Base-by-base conservation (phyloP, 179 eudicot genomes). In the Amaranthus tricolor region DNA sequence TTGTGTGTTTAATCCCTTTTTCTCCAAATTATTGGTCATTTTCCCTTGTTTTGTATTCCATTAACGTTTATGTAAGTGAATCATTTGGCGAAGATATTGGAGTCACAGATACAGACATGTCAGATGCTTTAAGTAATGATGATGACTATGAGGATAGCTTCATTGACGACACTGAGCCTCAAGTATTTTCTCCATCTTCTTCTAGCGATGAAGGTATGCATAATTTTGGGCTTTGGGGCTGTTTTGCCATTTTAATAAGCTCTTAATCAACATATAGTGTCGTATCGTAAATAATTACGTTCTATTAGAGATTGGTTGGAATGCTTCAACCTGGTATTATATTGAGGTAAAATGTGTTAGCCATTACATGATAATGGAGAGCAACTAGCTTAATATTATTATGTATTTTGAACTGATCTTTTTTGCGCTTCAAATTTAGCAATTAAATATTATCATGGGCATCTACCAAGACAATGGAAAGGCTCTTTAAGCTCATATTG, bases 101-200 rank as follows among this genome's bases (percentile, higher is more conserved):
- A 68, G 73, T 87, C 62, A 40, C 89, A 9, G 91, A 87, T 62
- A 71, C 88, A 5, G 88, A 87, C 21, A 78, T 54, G 75, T 88
- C 90, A 45, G 66, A 49, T 76, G 78, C 65, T 63, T 8, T 44
- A 43, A 76, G 78, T 74, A 89, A 81, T 60, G 96, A 89, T 31
- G 97, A 91, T 60, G 78, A 85, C 31, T 91, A 93, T 79, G 97
- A 91, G 16, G 93, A 87, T 81, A 91, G 97, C 74, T 93, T 93
- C 81, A 93, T 93, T 66, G 80, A 91, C 78, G 98, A 91, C 62
- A 82, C 66, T 62, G 85, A 87, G 57, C 81, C 77, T 53, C 79
- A 82, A 82, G 81, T 56, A 24, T 70, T 55, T 44, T 54, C 88
- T 66, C 79, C 89, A 58, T 85, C 89, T 11, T 86, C 87, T 65